Percentiles rank a stretch among this genome's conserved stretches.
Evolutionary conservation across 2,329 filamentous ascomycete species (phyloP).

Genomic region (Lithohypha guttulata): DNA sequence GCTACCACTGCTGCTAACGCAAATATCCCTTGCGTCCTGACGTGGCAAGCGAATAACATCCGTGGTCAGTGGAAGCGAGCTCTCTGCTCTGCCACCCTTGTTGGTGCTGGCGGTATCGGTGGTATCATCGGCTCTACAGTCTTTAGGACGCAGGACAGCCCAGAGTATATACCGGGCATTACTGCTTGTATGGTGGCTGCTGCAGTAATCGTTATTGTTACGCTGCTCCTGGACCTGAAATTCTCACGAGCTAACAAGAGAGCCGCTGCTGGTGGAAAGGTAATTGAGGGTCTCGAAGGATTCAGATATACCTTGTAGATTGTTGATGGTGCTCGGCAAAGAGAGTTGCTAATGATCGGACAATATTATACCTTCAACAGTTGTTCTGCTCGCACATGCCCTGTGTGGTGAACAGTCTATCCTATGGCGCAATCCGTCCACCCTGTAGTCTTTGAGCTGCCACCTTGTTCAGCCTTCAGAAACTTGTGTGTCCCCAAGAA

Average conservation of each 20-base stretch:
- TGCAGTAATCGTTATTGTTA: slow-evolving; percentile 44
- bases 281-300: slow-evolving; percentile 38
- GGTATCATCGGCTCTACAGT: slow-evolving; percentile 65
- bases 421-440: too few relatives aligned
- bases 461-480: too few relatives aligned
- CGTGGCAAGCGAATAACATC: slow-evolving; percentile 80
- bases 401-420: too few relatives aligned
- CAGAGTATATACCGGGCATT: slow-evolving; percentile 27
- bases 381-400: too few relatives aligned
- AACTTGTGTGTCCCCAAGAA: too few relatives aligned
- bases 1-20: slow-evolving; percentile 62
- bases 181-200: slow-evolving; percentile 33
- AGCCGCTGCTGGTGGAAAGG: slow-evolving; percentile 36
- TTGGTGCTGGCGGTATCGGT: slow-evolving; percentile 66
- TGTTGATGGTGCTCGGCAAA: too few relatives aligned
- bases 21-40: slow-evolving; percentile 62
- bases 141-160: slow-evolving; percentile 42
- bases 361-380: too few relatives aligned
- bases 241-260: slow-evolving; percentile 44
- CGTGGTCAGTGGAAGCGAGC: slow-evolving; percentile 81
- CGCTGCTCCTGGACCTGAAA: slow-evolving; percentile 41
- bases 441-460: too few relatives aligned
- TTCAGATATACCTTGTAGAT: slow-evolving; percentile 29
- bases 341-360: too few relatives aligned
- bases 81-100: slow-evolving; percentile 63